Evolutionary conservation across 805 yeast genomes (phyloP).

Genomic region (Kodamaea nitidulidarum): DNA sequence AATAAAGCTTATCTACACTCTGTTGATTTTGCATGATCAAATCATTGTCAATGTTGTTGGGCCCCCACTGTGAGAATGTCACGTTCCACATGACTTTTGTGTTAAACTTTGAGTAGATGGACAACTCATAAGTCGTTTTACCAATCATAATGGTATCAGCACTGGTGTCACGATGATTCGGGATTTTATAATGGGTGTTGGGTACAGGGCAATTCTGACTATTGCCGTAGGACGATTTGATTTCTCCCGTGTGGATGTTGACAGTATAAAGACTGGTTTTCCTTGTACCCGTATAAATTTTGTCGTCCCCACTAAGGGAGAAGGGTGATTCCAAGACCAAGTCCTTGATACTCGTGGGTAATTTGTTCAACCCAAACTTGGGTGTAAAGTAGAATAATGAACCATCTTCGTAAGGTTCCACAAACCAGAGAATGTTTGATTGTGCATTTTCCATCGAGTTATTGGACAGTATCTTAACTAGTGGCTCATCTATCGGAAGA

Average conservation of each 20-base stretch:
- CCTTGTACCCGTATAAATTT: slow-evolving; percentile 82
- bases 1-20: slow-evolving; percentile 69
- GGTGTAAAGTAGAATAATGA: slow-evolving; percentile 74
- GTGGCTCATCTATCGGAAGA: slow-evolving; percentile 58
- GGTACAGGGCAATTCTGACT: slow-evolving; percentile 36
- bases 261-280: slow-evolving; percentile 72
- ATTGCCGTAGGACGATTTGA: slow-evolving; percentile 63
- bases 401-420: slow-evolving; percentile 89
- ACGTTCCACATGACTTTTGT: slow-evolving; percentile 70
- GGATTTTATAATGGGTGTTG: slow-evolving; percentile 17
- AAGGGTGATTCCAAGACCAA: slow-evolving; percentile 83
- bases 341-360: slow-evolving; percentile 77
- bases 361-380: slow-evolving; percentile 67
- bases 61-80: slow-evolving; percentile 86
- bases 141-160: slow-evolving; percentile 54
- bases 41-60: slow-evolving; percentile 74
- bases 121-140: slow-evolving; percentile 64
- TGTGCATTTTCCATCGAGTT: slow-evolving; percentile 15
- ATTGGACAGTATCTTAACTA: slow-evolving; percentile 45
- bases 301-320: slow-evolving; percentile 68
- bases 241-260: slow-evolving; percentile 69
- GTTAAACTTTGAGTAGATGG: slow-evolving; percentile 70
- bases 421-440: slow-evolving; percentile 63
- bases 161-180: slow-evolving; percentile 11
- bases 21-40: slow-evolving; percentile 43